Conservation (phyloP, 192 early-diverging fungal genomes). For the Umbelopsis vinacea region DNA sequence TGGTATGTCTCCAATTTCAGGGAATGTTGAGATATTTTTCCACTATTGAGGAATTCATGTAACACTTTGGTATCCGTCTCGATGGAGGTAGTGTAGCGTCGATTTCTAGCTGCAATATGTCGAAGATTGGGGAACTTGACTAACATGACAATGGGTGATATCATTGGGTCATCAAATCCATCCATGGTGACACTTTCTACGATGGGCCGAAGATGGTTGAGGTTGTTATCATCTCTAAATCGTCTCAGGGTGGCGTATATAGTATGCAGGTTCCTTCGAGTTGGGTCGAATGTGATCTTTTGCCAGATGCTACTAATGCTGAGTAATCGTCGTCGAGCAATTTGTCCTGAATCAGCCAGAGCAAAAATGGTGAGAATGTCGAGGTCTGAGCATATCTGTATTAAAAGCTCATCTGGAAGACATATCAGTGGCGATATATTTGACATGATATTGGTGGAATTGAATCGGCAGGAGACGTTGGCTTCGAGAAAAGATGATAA, state of each 20-base stretch:
- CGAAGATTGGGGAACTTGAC: slow-evolving; percentile 53
- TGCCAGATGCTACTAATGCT: slow-evolving; percentile 46
- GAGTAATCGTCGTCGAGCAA: slow-evolving; percentile 47
- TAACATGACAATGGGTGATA: slow-evolving; percentile 55
- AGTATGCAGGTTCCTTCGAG: slow-evolving; percentile 34
- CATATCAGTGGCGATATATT: neutral
- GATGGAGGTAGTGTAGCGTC: slow-evolving; percentile 47
- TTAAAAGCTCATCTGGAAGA: slow-evolving; percentile 46
- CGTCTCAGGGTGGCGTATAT: slow-evolving; percentile 55
- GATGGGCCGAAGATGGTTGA: neutral
- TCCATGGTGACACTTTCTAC: slow-evolving; percentile 52
- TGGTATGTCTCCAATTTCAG: slow-evolving; percentile 41
- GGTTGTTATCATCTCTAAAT: slow-evolving; percentile 35
- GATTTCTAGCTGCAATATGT: slow-evolving; percentile 42
- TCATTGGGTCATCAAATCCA: slow-evolving; percentile 46
- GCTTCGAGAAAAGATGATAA: neutral
- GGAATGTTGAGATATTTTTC: slow-evolving; percentile 33
- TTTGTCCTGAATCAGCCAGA: slow-evolving; percentile 49
- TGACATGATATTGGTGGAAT: neutral
- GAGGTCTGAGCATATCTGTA: slow-evolving; percentile 43
- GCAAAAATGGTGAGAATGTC: slow-evolving; percentile 50
- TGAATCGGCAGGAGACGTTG: neutral
- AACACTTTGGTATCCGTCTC: slow-evolving; percentile 44
- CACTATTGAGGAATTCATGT: slow-evolving; percentile 45
- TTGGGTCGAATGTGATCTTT: slow-evolving; percentile 43